phyloP scores from a whole-genome alignment of 140 eudicot genomes.

The Bidens hawaiensis region DNA sequence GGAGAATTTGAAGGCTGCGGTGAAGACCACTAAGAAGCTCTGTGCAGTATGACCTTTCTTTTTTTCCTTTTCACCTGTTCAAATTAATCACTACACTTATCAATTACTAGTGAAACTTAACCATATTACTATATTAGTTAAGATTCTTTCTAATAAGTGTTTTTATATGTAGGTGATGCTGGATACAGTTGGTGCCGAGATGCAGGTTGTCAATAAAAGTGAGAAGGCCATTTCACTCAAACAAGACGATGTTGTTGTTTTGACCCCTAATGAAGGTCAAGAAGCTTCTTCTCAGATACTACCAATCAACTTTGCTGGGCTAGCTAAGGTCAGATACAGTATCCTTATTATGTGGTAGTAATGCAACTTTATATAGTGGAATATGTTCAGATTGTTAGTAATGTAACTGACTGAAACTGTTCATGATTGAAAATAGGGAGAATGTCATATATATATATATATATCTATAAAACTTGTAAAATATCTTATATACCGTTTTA shows the following conservation, averaged over 20 bases:
- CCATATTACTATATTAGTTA: neutral
- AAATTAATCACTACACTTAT: neutral
- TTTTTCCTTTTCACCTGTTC: neutral
- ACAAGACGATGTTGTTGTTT: constrained; percentile 56
- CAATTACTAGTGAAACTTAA: neutral
- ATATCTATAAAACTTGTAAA: too few species aligned
- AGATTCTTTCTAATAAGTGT: neutral
- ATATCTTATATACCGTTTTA: too few species aligned
- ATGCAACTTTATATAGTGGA: constrained; percentile 3
- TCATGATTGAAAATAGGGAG: too few species aligned
- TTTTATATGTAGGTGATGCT: constrained; percentile 68
- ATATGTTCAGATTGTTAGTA: neutral
- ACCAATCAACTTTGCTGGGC: constrained; percentile 76
- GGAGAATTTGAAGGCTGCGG: constrained; percentile 78
- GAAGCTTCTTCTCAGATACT: constrained; percentile 67
- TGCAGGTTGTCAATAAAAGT: constrained; percentile 69
- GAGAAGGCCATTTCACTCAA: constrained; percentile 62
- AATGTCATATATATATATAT: too few species aligned
- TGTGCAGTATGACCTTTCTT: constrained; percentile 68
- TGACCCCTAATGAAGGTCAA: constrained; percentile 69
- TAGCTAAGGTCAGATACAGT: constrained; percentile 54
- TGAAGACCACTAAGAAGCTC: constrained; percentile 77
- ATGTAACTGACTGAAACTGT: neutral
- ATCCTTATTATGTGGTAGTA: neutral
- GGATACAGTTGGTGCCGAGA: constrained; percentile 82